Percentiles rank a stretch among this genome's conserved stretches.
Conservation (phyloP, 1,139 yeast species). For the Geotrichum macrosporum region DNA sequence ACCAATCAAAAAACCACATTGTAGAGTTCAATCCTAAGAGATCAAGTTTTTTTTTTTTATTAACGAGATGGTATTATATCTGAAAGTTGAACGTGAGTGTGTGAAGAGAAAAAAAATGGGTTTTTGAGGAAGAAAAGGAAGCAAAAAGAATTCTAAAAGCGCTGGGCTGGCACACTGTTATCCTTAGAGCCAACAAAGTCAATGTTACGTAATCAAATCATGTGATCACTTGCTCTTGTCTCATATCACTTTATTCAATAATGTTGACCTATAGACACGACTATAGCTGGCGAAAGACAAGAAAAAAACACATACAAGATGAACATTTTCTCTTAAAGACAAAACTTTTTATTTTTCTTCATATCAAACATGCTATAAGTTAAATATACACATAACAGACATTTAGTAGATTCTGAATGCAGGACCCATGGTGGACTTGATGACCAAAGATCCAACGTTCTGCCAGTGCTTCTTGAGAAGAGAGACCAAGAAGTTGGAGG, state of each 20-base stretch:
- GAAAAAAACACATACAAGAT: too few species aligned
- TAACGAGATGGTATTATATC: too few species aligned
- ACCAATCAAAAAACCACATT: conserved; percentile 36
- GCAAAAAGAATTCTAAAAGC: background rate
- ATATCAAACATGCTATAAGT: background rate
- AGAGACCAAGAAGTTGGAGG: conserved; percentile 99
- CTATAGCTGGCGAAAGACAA: too few species aligned
- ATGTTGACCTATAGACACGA: too few species aligned
- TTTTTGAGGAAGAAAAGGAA: background rate
- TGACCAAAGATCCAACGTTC: conserved; percentile 98
- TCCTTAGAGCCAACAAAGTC: background rate
- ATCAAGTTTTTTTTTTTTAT: too few species aligned
- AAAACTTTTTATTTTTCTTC: too few species aligned
- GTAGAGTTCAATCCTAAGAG: too few species aligned
- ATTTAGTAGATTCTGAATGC: conserved; percentile 97
- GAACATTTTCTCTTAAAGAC: background rate
- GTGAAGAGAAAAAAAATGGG: too few species aligned
- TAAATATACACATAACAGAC: too few species aligned
- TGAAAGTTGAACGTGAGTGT: background rate
- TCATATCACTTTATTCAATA: too few species aligned
- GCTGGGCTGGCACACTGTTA: too few species aligned
- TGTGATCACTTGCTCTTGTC: too few species aligned
- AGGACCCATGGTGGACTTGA: conserved; percentile 99
- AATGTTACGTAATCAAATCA: background rate
- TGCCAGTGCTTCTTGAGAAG: conserved; percentile 99